Evolutionary conservation across 345 rosid species (phyloP).

Genomic region (Eucalyptus cloeziana): DNA sequence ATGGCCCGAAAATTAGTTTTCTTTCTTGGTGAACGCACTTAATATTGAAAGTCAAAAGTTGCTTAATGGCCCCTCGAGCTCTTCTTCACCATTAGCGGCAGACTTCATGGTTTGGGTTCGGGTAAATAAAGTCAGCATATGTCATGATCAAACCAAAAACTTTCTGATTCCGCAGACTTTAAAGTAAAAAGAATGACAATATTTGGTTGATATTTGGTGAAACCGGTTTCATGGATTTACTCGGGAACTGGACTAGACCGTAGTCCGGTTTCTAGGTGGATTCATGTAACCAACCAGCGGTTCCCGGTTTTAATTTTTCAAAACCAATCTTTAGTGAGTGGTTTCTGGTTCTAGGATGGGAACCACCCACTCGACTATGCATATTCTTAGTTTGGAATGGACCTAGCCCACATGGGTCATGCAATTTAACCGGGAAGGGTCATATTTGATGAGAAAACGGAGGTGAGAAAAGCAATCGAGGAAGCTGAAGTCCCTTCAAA

Average conservation of each 20-base stretch:
- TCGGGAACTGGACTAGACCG: fast-evolving
- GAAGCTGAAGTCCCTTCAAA: conserved; percentile 63
- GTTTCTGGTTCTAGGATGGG: fast-evolving
- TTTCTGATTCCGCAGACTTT: too few species aligned
- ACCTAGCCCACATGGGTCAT: conserved; percentile 52
- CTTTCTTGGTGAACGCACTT: too few species aligned
- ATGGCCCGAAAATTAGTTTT: too few species aligned
- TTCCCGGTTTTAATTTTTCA: too few species aligned
- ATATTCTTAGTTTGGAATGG: not conserved
- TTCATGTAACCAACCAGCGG: fast-evolving
- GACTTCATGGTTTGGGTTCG: too few species aligned
- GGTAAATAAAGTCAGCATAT: too few species aligned
- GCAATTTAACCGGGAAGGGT: conserved; percentile 62
- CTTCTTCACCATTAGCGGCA: too few species aligned
- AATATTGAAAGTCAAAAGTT: too few species aligned
- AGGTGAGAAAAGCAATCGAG: conserved; percentile 63
- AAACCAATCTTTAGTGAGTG: fast-evolving
- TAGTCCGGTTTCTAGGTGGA: fast-evolving
- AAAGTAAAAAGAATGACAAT: too few species aligned
- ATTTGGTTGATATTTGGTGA: too few species aligned
- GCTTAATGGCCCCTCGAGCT: too few species aligned
- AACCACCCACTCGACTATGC: fast-evolving
- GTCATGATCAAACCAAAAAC: too few species aligned
- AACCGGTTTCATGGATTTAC: fast-evolving
- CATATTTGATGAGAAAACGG: conserved; percentile 68